phyloP scores from a whole-genome alignment of 2,329 filamentous ascomycete species.

The Colletotrichum acutatum region DNA sequence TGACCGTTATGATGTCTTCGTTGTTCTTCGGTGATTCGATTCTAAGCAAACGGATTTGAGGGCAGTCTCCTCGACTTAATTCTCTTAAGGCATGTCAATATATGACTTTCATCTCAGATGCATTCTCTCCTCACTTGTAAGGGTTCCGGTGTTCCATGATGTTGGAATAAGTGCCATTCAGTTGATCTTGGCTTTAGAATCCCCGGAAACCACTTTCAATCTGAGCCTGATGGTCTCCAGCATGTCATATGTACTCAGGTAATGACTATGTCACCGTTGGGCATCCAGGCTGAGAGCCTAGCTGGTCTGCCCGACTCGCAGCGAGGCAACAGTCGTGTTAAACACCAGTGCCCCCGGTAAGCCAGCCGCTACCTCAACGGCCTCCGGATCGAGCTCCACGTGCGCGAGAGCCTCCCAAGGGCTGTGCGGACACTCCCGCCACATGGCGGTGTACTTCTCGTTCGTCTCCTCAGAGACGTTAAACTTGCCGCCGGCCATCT shows the following conservation, averaged over 20 bases:
- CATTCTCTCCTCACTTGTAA: background rate
- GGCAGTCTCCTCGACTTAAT: background rate
- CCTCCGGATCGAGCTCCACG: background rate
- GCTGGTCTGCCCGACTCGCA: background rate
- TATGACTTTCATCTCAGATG: fast-evolving
- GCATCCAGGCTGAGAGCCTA: background rate
- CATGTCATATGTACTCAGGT: background rate
- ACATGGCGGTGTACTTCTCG: conserved; percentile 6
- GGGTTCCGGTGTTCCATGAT: background rate
- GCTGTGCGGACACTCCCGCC: conserved; percentile 13
- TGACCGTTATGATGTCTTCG: background rate
- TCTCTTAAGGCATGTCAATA: background rate
- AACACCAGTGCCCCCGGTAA: conserved; percentile 13
- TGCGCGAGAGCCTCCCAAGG: conserved; percentile 20
- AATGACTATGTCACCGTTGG: background rate
- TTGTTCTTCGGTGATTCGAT: background rate
- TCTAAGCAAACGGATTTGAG: background rate
- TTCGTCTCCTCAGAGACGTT: background rate
- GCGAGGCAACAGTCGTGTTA: conserved; percentile 11
- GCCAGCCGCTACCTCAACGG: background rate
- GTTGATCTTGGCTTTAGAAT: background rate
- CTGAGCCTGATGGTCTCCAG: background rate
- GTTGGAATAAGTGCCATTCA: background rate
- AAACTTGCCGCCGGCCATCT: conserved; percentile 10
- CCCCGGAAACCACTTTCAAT: background rate